Conservation (phyloP, 2,329 filamentous ascomycete species). For the Diaporthe longicolla region DNA sequence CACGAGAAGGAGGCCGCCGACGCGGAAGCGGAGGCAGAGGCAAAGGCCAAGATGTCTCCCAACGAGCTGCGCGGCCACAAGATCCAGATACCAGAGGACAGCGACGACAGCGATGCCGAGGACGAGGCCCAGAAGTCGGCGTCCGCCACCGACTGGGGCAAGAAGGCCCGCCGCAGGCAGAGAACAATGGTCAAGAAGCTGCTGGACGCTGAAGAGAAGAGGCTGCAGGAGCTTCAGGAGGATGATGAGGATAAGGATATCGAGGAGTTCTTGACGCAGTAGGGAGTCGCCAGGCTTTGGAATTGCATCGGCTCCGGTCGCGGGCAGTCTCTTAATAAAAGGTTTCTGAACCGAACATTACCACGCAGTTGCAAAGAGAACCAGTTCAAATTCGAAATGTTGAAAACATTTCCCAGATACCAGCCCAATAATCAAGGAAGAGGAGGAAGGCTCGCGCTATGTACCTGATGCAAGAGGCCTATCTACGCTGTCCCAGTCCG, state of each 20-base stretch:
- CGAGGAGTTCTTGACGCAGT: constrained; percentile 76
- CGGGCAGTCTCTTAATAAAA: constrained; percentile 1
- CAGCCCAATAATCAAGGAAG: neutral
- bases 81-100: constrained; percentile 67
- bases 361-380: too few relatives aligned
- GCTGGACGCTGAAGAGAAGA: constrained; percentile 74
- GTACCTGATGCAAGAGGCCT: neutral
- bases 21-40: constrained; percentile 59
- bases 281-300: constrained; percentile 27
- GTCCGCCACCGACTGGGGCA: constrained; percentile 74
- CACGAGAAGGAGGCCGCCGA: constrained; percentile 72
- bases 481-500: neutral
- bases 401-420: neutral
- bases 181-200: constrained; percentile 76
- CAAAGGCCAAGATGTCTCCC: constrained; percentile 70
- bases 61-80: constrained; percentile 74
- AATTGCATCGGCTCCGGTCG: neutral
- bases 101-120: constrained; percentile 63
- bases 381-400: too few relatives aligned
- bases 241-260: constrained; percentile 83
- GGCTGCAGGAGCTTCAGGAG: constrained; percentile 67
- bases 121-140: constrained; percentile 56
- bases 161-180: constrained; percentile 78
- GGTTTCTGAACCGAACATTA: neutral
- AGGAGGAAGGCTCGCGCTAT: neutral